Evolutionary conservation across 1,284 basidiomycete genomes (phyloP), one percentile per base, ranked within the genome.

Genomic region (Lentinus polychrous): DNA sequence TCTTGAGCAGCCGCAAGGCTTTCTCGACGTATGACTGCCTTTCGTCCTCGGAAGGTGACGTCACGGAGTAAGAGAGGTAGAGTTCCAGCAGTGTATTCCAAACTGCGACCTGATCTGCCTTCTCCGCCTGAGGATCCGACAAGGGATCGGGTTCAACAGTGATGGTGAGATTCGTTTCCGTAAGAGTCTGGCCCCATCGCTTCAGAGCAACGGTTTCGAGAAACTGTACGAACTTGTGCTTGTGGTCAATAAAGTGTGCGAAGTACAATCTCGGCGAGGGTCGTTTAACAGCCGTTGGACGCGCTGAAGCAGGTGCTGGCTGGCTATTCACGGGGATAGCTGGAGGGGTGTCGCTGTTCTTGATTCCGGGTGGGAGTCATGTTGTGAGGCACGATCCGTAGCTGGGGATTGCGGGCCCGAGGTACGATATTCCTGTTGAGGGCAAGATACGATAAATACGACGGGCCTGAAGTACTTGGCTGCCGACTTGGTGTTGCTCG

Each of bases 71-170:
- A 0, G 81, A 77, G 22, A 99, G 79, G 63, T 98, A 98, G 14
- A 99, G 77, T 67, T 99, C 95, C 46, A 99, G 72, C 1, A 99
- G 71, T 1, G 95, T 97, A 66, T 96, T 97, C 94, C 95, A 98
- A 11, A 97, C 85, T 0, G 92, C 86, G 11, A 79, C 75, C 62
- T 95, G 91, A 61, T 96, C 92, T 12, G 66, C 64, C 55, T 69
- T 67, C 49, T 91, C 86, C 0, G 68, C 65, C 27, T 76, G 75
- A 22, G 77, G 77, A 43, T 81, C 78, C 11, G 67, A 62, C 44
- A 50, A 52, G 36, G 56, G 55, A 51, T 60, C 66, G 46, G 50
- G 48, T 33, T 61, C 60, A 7, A 60, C 52, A 1, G 51, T 46
- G n/a, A 35, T 32, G 2, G 43, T 17, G 8, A 27, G 50, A 23